Conservation (phyloP, 1,284 basidiomycete genomes). For the Microstroma glucosiphilum region DNA sequence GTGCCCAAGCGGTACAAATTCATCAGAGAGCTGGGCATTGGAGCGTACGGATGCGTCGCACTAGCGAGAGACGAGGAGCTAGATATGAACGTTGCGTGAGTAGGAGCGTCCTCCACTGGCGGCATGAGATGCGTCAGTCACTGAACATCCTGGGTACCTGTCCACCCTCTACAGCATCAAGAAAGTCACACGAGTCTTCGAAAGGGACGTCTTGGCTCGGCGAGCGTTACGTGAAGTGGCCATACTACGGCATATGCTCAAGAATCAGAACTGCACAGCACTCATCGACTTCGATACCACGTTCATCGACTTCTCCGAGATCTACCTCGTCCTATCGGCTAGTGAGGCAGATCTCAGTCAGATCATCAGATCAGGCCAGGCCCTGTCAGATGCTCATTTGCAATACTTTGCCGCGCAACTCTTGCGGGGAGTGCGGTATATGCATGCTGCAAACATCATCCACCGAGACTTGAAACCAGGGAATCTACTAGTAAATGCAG, state of each 20-base stretch:
- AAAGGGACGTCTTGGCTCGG: constrained; percentile 43
- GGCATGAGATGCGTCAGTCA: background rate
- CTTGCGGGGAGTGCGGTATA: constrained; percentile 42
- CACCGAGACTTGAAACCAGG: constrained; percentile 50
- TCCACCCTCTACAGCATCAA: constrained; percentile 28
- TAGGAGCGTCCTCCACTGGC: background rate
- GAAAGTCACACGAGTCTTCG: constrained; percentile 47
- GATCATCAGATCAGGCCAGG: constrained; percentile 46
- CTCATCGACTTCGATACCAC: constrained; percentile 48
- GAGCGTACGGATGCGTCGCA: constrained; percentile 49
- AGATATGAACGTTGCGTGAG: constrained; percentile 42
- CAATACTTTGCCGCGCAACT: constrained; percentile 49
- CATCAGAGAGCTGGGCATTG: constrained; percentile 46
- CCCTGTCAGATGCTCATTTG: constrained; percentile 44
- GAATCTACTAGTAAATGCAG: constrained; percentile 48
- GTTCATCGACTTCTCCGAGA: constrained; percentile 49
- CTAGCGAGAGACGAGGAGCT: constrained; percentile 38
- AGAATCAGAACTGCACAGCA: constrained; percentile 42
- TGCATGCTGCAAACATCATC: constrained; percentile 46
- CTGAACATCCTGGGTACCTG: background rate
- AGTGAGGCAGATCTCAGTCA: constrained; percentile 47
- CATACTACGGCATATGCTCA: constrained; percentile 33
- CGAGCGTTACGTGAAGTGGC: constrained; percentile 46
- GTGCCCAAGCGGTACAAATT: constrained; percentile 46
- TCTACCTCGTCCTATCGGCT: constrained; percentile 45